Conservation (phyloP, 2,329 filamentous ascomycete species). For the Davidsoniella virescens region DNA sequence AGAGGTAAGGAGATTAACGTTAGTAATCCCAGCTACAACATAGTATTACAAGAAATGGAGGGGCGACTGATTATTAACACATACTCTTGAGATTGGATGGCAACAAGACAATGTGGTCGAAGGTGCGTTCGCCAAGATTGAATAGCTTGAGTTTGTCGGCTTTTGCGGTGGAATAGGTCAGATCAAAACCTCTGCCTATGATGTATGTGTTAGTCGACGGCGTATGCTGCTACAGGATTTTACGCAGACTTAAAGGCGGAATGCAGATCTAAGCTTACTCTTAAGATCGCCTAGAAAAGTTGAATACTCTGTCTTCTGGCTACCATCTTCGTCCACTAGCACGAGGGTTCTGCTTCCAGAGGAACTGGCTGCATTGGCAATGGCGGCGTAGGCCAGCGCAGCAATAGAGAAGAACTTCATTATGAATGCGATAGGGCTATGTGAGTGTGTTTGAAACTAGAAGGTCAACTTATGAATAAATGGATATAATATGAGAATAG, state of each 20-base stretch:
- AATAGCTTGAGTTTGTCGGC: conserved; percentile 64
- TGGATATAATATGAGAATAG: too few relatives aligned
- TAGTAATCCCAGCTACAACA: neutral
- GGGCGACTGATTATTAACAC: conserved; percentile 11
- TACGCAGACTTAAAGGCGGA: conserved; percentile 1
- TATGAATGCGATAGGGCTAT: conserved; percentile 19
- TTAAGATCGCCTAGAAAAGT: conserved; percentile 61
- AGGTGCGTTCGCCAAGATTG: conserved; percentile 69
- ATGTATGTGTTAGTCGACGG: conserved; percentile 2
- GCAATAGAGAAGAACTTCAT: conserved; percentile 67
- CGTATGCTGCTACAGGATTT: conserved; percentile 12
- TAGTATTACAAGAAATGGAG: conserved; percentile 6
- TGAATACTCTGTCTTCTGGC: conserved; percentile 66
- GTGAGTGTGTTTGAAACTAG: conserved; percentile 11
- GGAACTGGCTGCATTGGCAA: conserved; percentile 62
- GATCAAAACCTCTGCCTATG: conserved; percentile 64
- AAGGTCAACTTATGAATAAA: conserved; percentile 4
- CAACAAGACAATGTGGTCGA: conserved; percentile 81
- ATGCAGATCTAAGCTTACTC: conserved; percentile 30
- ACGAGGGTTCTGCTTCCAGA: conserved; percentile 69
- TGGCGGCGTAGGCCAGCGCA: conserved; percentile 47
- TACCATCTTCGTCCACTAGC: conserved; percentile 60
- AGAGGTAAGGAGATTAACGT: conserved; percentile 6
- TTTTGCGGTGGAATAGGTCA: conserved; percentile 73
- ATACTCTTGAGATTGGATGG: conserved; percentile 80